Conservation (phyloP, 2,329 filamentous ascomycete species). For the Xylariales sp. region DNA sequence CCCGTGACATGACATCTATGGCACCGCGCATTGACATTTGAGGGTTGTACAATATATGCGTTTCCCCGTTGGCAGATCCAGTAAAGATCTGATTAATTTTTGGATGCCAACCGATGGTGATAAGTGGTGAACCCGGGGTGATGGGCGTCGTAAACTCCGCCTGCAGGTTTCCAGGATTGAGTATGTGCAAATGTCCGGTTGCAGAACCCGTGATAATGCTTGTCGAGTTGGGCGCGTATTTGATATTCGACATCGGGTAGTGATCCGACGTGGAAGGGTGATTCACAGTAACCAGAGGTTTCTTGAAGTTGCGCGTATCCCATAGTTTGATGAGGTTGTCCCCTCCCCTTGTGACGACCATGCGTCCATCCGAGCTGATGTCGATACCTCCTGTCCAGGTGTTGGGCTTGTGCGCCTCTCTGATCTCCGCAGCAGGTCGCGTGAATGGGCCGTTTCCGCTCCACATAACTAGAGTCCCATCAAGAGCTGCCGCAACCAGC, state of each 20-base stretch:
- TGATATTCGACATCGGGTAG: slow-evolving; percentile 81
- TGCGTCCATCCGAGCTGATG: slow-evolving; percentile 83
- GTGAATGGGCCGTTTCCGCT: slow-evolving; percentile 81
- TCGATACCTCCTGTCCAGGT: slow-evolving; percentile 93
- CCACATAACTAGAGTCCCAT: slow-evolving; percentile 91
- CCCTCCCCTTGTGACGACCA: slow-evolving; percentile 86
- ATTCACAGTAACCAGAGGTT: slow-evolving; percentile 73
- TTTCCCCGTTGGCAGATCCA: slow-evolving; percentile 85
- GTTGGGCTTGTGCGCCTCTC: slow-evolving; percentile 73
- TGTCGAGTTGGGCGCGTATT: slow-evolving; percentile 78
- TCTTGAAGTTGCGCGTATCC: slow-evolving; percentile 95
- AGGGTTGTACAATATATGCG: slow-evolving; percentile 87
- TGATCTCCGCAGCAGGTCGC: slow-evolving; percentile 76
- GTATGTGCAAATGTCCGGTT: slow-evolving; percentile 81
- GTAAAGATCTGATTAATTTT: slow-evolving; percentile 96
- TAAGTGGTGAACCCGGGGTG: slow-evolving; percentile 78
- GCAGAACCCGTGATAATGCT: slow-evolving; percentile 87
- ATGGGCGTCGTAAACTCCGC: slow-evolving; percentile 83
- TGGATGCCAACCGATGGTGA: slow-evolving; percentile 85
- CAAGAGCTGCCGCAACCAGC: slow-evolving; percentile 76
- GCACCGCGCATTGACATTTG: slow-evolving; percentile 77
- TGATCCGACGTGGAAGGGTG: slow-evolving; percentile 80
- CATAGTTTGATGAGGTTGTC: slow-evolving; percentile 93
- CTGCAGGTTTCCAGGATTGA: slow-evolving; percentile 87
- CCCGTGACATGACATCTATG: slow-evolving; percentile 84